Percentiles rank a stretch among this genome's conserved stretches.
Conservation (phyloP, 2,329 filamentous ascomycete species). For the Colletotrichum eremochloae region DNA sequence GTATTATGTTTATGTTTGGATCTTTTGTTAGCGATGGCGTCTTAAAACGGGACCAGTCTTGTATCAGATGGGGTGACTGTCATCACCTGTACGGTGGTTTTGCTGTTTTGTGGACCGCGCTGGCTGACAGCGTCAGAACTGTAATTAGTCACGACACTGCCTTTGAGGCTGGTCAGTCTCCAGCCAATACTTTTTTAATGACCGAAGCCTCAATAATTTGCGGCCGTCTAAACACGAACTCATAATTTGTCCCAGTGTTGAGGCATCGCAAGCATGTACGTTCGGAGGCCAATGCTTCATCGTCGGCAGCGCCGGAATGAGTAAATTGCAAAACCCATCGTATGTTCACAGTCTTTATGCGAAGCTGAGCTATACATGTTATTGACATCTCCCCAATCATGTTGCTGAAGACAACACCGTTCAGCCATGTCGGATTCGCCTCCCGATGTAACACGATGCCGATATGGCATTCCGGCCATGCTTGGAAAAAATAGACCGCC, state of each 20-base stretch:
- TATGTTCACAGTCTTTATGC: neutral
- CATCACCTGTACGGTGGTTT: neutral
- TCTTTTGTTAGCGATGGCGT: slow-evolving; percentile 41
- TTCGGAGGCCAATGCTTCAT: neutral
- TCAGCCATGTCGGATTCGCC: neutral
- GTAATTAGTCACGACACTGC: slow-evolving; percentile 26
- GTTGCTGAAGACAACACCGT: neutral
- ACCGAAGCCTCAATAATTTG: neutral
- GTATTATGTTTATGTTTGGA: slow-evolving; percentile 6
- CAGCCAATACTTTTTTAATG: slow-evolving; percentile 9
- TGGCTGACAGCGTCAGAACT: slow-evolving; percentile 3
- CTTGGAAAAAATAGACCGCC: too few relatives aligned
- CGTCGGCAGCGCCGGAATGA: neutral
- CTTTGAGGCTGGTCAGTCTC: slow-evolving; percentile 12
- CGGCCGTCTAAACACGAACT: neutral
- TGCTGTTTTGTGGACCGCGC: neutral
- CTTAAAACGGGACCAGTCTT: slow-evolving; percentile 34
- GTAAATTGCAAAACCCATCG: too few relatives aligned
- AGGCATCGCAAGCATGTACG: neutral
- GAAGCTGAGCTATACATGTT: neutral
- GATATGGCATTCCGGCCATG: neutral
- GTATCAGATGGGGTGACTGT: slow-evolving; percentile 24
- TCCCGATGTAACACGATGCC: too few relatives aligned
- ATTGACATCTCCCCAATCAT: neutral
- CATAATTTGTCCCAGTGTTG: neutral